phyloP scores from a whole-genome alignment of 2,329 filamentous ascomycete genomes.

The Neonectria sp. region DNA sequence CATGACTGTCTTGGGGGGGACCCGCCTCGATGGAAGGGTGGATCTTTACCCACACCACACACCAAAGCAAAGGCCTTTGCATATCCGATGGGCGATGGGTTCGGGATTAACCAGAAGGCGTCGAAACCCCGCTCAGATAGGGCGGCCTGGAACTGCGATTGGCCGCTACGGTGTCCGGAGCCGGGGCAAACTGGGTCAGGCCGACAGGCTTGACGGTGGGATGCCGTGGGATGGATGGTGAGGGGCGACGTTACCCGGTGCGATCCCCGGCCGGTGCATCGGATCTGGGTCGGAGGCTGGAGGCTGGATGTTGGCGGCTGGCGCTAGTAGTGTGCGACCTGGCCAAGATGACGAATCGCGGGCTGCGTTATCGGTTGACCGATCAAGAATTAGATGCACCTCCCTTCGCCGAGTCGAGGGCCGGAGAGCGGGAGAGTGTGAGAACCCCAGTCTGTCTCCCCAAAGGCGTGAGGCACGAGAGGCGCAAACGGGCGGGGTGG shows the following conservation, averaged over 20 bases:
- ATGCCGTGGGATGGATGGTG: conserved; percentile 12
- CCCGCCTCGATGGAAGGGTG: conserved; percentile 26
- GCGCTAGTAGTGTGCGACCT: conserved; percentile 30
- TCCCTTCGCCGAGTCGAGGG: conserved; percentile 28
- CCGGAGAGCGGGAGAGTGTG: background rate
- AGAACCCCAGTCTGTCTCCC: background rate
- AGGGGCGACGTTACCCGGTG: conserved; percentile 32
- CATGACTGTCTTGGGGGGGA: conserved; percentile 30
- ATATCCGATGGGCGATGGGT: conserved; percentile 27
- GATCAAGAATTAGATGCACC: conserved; percentile 21
- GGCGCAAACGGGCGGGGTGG: conserved; percentile 2
- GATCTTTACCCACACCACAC: conserved; percentile 26
- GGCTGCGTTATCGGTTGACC: conserved; percentile 26
- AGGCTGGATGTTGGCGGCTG: conserved; percentile 6
- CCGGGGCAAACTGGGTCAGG: conserved; percentile 38
- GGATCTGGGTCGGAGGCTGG: conserved; percentile 29
- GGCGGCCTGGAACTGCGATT: conserved; percentile 31
- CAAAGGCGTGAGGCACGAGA: conserved; percentile 1
- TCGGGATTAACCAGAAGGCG: conserved; percentile 35
- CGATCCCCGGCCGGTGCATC: conserved; percentile 31
- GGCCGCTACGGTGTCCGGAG: conserved; percentile 39
- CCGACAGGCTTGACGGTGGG: conserved; percentile 19
- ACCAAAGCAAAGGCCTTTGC: conserved; percentile 20
- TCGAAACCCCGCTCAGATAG: conserved; percentile 40
- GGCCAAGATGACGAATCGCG: conserved; percentile 33